Percentiles rank a stretch among this genome's conserved stretches.
Conservation (phyloP, 306 rosid genomes). For the Betula pendula region DNA sequence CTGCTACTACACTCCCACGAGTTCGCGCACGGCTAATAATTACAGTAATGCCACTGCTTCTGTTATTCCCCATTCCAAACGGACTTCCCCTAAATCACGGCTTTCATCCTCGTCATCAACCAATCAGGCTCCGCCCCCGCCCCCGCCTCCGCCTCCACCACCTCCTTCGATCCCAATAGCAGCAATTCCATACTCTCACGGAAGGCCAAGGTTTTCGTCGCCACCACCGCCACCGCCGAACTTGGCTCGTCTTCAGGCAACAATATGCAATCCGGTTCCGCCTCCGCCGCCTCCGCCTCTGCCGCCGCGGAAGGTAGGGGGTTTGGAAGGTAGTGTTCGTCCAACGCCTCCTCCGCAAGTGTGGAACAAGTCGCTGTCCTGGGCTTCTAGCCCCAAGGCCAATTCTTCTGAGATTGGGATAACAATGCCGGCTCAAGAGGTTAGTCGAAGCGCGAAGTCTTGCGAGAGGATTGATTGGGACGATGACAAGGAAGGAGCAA, state of each 20-base stretch:
- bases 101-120: conserved; percentile 44
- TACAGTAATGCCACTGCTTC: conserved; percentile 18
- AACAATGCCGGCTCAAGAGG: conserved; percentile 30
- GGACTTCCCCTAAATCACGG: conserved; percentile 78
- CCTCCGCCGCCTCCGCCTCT: conserved; percentile 36
- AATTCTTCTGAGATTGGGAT: conserved; percentile 33
- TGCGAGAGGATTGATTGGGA: conserved; percentile 57
- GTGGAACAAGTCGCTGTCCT: conserved; percentile 35
- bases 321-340: conserved; percentile 31
- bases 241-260: conserved; percentile 56
- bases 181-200: conserved; percentile 28
- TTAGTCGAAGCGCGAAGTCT: conserved; percentile 32
- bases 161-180: background rate
- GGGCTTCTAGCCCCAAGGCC: conserved; percentile 32
- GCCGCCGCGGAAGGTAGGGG: conserved; percentile 26
- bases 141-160: conserved; percentile 22
- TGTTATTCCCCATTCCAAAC: conserved; percentile 58
- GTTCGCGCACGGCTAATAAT: conserved; percentile 39
- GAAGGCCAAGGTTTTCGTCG: conserved; percentile 61
- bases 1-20: conserved; percentile 61
- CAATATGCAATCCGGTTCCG: conserved; percentile 36
- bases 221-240: conserved; percentile 74
- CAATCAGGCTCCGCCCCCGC: conserved; percentile 40
- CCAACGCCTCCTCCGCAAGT: conserved; percentile 29
- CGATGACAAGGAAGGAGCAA: conserved; percentile 62